Evolutionary conservation across 768 basidiomycete species (phyloP).

Genomic region (Leucogyrophana mollusca): DNA sequence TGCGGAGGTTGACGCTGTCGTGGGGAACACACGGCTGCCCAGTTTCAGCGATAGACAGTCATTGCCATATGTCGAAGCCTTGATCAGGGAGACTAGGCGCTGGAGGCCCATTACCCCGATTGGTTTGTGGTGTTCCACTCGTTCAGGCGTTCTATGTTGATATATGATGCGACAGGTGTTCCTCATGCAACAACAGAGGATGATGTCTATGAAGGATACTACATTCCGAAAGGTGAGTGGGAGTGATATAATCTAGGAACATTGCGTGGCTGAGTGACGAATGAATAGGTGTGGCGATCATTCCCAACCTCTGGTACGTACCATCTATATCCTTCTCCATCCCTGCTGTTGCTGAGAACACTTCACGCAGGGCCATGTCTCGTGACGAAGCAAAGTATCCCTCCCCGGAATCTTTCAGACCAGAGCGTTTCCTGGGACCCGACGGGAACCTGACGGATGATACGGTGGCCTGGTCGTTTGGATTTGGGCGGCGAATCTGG

Average conservation of each 20-base stretch:
- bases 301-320: background rate
- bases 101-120: slow-evolving; percentile 19
- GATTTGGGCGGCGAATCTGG: slow-evolving; percentile 3
- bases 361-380: slow-evolving; percentile 26
- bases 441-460: background rate
- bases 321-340: too few relatives aligned
- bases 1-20: background rate
- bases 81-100: slow-evolving; percentile 25
- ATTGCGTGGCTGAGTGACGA: too few relatives aligned
- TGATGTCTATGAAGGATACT: slow-evolving; percentile 18
- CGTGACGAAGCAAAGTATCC: slow-evolving; percentile 31
- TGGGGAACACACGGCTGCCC: background rate
- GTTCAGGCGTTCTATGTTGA: background rate
- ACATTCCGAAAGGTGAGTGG: slow-evolving; percentile 13
- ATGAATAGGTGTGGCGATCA: background rate
- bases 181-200: slow-evolving; percentile 6
- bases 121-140: background rate
- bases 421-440: slow-evolving; percentile 30
- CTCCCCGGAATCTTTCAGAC: slow-evolving; percentile 34
- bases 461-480: background rate
- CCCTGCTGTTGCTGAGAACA: background rate
- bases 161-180: background rate
- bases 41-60: background rate
- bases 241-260: background rate
- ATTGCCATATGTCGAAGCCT: slow-evolving; percentile 17